Percentiles rank a stretch among this genome's conserved stretches.
Conservation (phyloP, 1,139 yeast genomes). For the Barnettozyma hawaiiensis region DNA sequence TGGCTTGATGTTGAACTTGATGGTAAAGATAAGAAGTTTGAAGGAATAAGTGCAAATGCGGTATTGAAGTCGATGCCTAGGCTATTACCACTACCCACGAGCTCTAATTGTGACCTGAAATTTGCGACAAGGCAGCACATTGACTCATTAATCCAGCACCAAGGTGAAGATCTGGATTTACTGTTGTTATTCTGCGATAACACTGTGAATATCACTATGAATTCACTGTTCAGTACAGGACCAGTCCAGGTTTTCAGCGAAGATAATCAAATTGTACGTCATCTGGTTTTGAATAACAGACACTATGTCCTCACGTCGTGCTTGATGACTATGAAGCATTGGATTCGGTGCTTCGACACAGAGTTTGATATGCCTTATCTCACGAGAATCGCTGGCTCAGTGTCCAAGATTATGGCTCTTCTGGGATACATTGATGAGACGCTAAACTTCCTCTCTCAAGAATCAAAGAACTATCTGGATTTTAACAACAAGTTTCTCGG, state of each 20-base stretch:
- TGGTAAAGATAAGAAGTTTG: constrained; percentile 6
- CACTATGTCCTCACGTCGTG: constrained; percentile 22
- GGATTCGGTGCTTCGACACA: constrained; percentile 25
- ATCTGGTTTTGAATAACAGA: background rate
- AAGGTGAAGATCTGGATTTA: constrained; percentile 30
- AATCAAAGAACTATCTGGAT: constrained; percentile 39
- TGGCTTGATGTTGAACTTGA: constrained; percentile 18
- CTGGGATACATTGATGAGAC: constrained; percentile 38
- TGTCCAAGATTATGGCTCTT: constrained; percentile 29
- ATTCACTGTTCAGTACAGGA: constrained; percentile 32
- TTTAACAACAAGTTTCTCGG: constrained; percentile 35
- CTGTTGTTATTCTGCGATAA: constrained; percentile 28
- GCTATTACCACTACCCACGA: constrained; percentile 31
- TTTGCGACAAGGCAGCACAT: constrained; percentile 26
- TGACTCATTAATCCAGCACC: constrained; percentile 27
- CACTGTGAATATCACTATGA: constrained; percentile 26
- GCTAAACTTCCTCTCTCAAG: constrained; percentile 33
- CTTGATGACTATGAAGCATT: constrained; percentile 19
- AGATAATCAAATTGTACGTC: constrained; percentile 3
- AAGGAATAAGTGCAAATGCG: constrained; percentile 1
- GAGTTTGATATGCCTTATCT: constrained; percentile 22
- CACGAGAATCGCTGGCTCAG: background rate
- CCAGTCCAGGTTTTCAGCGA: constrained; percentile 13
- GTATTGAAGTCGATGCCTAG: constrained; percentile 26
- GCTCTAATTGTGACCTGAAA: constrained; percentile 15